Percentiles rank a stretch among this genome's conserved stretches.
Conservation (phyloP, 768 basidiomycete species). For the Obba rivulosa region DNA sequence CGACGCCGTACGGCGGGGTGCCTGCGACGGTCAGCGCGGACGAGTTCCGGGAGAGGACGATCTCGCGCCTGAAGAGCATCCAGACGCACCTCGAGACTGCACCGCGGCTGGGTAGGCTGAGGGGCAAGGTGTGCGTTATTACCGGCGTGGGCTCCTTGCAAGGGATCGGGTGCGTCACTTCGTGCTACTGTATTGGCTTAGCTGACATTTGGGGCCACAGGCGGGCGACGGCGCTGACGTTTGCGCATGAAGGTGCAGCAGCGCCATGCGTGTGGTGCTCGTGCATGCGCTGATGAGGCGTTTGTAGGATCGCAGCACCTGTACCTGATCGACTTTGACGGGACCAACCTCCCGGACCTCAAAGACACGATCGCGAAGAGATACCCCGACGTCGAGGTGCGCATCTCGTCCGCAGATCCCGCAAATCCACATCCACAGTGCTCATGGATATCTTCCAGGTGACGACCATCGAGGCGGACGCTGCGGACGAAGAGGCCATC, state of each 20-base stretch:
- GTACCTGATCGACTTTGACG: slow-evolving; percentile 70
- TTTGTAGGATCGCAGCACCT: slow-evolving; percentile 65
- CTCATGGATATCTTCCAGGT: slow-evolving; percentile 52
- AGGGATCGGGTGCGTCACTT: slow-evolving; percentile 75
- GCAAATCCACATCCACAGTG: neutral
- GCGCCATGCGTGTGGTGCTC: neutral
- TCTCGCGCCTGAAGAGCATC: slow-evolving; percentile 62
- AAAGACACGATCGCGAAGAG: slow-evolving; percentile 57
- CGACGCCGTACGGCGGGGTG: neutral
- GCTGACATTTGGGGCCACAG: slow-evolving; percentile 28
- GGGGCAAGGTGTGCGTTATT: slow-evolving; percentile 78
- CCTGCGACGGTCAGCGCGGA: slow-evolving; percentile 19
- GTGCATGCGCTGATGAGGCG: neutral
- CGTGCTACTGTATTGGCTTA: neutral
- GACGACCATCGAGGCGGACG: slow-evolving; percentile 76
- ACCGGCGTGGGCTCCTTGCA: slow-evolving; percentile 84
- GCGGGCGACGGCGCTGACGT: slow-evolving; percentile 65
- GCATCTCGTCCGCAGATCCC: neutral
- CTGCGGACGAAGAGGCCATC: slow-evolving; percentile 72
- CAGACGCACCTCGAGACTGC: slow-evolving; percentile 57
- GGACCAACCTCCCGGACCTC: slow-evolving; percentile 63
- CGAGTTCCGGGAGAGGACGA: slow-evolving; percentile 54
- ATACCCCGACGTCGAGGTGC: slow-evolving; percentile 79
- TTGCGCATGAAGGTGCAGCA: slow-evolving; percentile 68
- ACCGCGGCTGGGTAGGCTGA: slow-evolving; percentile 51